Evolutionary conservation across 345 rosid species (phyloP), one percentile per base, ranked within the genome.

Genomic region (Lumnitzera racemosa): DNA sequence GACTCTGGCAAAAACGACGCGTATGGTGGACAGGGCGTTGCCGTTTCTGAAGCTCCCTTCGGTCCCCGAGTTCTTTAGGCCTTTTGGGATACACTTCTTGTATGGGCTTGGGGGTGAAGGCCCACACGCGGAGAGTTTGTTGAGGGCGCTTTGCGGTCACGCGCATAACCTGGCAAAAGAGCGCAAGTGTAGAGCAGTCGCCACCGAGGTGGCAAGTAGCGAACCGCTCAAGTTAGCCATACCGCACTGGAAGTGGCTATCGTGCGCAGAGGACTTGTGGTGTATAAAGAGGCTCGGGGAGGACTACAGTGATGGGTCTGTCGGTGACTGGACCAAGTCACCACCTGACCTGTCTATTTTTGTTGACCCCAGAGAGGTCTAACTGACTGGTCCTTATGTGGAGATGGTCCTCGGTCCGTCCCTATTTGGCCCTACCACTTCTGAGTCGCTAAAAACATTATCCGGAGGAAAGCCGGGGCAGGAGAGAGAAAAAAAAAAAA

Each of bases 21-120:
- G 97, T 63, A 13, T 81, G 10, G 68, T 88, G 31, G 99, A 94
- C 72, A 72, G 70, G 41, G 81, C 83, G 16, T 65, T 95, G 54
- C 97, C 96, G 64, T 90, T 87, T 65, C 20, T 95, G 63, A 76
- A 68, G 53, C 57, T 95, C 11, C 99, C 97, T 4, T 95, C 99
- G 46, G 70, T 95, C 24, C 99, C 99, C 3, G 85, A 83, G 68
- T 56, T 95, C 66, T 95, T 95, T 47, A 70, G 87, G 29, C 89
- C 96, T 31, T 95, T 95, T 12, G 88, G 91, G 47, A 53, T 86
- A 65, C 88, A 81, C 67, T 95, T 95, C 59, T 11, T 90, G 76
- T 95, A 95, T 62, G 99, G 97, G 0, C n/a, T 90, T 20, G 96
- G 97, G 0, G 99, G 99, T 3, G 95, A 86, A 61, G 99, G 99